Base-by-base conservation (phyloP, 1,139 yeast genomes). In the Hyphopichia pseudoburtonii region DNA sequence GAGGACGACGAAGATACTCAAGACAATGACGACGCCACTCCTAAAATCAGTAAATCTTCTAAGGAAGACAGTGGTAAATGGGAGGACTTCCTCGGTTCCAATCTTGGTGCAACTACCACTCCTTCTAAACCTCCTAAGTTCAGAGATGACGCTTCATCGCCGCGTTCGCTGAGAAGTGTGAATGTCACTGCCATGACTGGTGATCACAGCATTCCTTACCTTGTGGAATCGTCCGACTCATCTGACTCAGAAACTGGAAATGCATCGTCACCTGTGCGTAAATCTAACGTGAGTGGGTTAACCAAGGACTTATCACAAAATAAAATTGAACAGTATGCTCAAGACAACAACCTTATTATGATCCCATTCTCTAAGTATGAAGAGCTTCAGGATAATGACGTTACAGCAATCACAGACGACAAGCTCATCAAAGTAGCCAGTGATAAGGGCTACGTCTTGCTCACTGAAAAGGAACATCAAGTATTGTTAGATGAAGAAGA, bases 281-380 rank as follows among this genome's bases (percentile, higher is more conserved):
- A 21, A 7, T 21, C 34, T 5, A 31, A 31, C 18, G 43, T 51
- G 9, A n/a, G n/a, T n/a, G n/a, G n/a, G n/a, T 43, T 60, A 16
- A 51, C 66, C 1, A 56, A 51, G 17, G 66, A 58, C 38, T 43
- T 57, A 33, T 44, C 49, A 16, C 43, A 27, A 45, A 58, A 57
- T 48, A 58, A 53, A 3, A 59, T 78, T 17, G 73, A 72, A 41
- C 56, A 61, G 17, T 79, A 73, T 48, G 83, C 82, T 1, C 59
- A 66, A 19, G 66, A 66, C 15, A 70, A 78, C 43, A 70, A 74
- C 29, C 52, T 80, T 41, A 72, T 75, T 7, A 47, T 78, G n/a
- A 45, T 82, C 17, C 68, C 83, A 3, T 50, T 56, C 33, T 76
- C 68, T 1, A 75, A 74, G 41, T 78, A 69, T 39, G 69, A 72